These are phyloP conservation scores for Talaromyces sp. DNA, from an alignment of 2,329 filamentous ascomycete species.

Conservation along the genomic window DNA sequence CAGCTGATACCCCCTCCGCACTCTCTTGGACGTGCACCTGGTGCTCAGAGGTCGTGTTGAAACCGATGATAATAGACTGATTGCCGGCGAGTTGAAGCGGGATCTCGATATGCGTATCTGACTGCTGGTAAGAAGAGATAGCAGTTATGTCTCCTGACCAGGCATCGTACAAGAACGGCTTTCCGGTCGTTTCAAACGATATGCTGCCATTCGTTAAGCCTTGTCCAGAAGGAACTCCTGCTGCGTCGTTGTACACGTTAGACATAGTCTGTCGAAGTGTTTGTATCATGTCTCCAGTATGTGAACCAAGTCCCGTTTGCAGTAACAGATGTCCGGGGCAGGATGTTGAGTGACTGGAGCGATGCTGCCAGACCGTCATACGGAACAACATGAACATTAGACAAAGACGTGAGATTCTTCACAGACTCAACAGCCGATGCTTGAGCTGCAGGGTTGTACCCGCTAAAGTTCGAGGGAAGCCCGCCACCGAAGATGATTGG, in stretches of 20 bases:
- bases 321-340: conserved; percentile 23
- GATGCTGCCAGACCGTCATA: conserved; percentile 25
- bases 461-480: conserved; percentile 21
- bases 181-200: conserved; percentile 26
- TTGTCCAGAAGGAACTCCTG: conserved; percentile 14
- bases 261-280: conserved; percentile 27
- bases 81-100: conserved; percentile 34
- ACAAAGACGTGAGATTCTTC: conserved; percentile 16
- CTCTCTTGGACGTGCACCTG: not conserved
- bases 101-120: conserved; percentile 23
- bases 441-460: conserved; percentile 13
- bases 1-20: not conserved
- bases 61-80: conserved; percentile 37
- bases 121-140: conserved; percentile 28
- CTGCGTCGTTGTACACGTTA: conserved; percentile 38
- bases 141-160: conserved; percentile 38
- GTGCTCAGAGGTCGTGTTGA: conserved; percentile 14
- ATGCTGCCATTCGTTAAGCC: conserved; percentile 16
- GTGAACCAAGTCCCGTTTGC: conserved; percentile 32
- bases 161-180: conserved; percentile 36
- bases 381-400: conserved; percentile 33
- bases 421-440: conserved; percentile 17
- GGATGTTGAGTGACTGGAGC: conserved; percentile 26
- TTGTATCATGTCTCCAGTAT: conserved; percentile 28
- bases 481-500: conserved; percentile 39